Percentiles rank a stretch among this genome's conserved stretches.
Conservation (phyloP, 1,139 yeast species). For the Wickerhamomyces sp. region DNA sequence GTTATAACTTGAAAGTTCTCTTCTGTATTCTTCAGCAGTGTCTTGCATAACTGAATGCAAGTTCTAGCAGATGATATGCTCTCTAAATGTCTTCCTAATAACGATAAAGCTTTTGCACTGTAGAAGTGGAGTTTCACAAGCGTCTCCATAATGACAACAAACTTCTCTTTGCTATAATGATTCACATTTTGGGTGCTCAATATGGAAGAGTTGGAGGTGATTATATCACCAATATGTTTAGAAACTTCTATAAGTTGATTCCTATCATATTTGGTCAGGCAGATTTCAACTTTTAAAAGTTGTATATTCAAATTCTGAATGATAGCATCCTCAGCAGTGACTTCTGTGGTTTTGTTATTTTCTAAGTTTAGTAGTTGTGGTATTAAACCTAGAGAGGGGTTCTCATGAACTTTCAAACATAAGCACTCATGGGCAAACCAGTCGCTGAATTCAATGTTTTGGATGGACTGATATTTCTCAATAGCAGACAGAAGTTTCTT, state of each 20-base stretch:
- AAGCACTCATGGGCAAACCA: constrained; percentile 14
- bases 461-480: constrained; percentile 8
- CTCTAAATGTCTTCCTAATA: constrained; percentile 20
- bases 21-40: constrained; percentile 28
- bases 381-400: constrained; percentile 1
- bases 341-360: constrained; percentile 1
- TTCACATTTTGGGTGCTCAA: constrained; percentile 13
- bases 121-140: constrained; percentile 19
- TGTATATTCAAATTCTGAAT: constrained; percentile 7
- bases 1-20: constrained; percentile 36
- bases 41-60: constrained; percentile 28
- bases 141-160: constrained; percentile 11
- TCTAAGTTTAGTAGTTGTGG: constrained; percentile 12
- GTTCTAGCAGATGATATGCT: constrained; percentile 29
- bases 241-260: constrained; percentile 7
- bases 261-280: constrained; percentile 11
- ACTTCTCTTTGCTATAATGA: constrained; percentile 8
- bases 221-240: constrained; percentile 1
- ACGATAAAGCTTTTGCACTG: constrained; percentile 18
- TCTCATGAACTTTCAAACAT: constrained; percentile 10
- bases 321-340: constrained; percentile 5
- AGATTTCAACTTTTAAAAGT: constrained; percentile 14
- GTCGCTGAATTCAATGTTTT: constrained; percentile 4
- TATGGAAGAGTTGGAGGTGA: constrained; percentile 1
- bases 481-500: constrained; percentile 23